Percentiles rank a stretch among this genome's conserved stretches.
Evolutionary conservation across 179 eudicot species (phyloP).

Genomic region (Camellia oleifera): DNA sequence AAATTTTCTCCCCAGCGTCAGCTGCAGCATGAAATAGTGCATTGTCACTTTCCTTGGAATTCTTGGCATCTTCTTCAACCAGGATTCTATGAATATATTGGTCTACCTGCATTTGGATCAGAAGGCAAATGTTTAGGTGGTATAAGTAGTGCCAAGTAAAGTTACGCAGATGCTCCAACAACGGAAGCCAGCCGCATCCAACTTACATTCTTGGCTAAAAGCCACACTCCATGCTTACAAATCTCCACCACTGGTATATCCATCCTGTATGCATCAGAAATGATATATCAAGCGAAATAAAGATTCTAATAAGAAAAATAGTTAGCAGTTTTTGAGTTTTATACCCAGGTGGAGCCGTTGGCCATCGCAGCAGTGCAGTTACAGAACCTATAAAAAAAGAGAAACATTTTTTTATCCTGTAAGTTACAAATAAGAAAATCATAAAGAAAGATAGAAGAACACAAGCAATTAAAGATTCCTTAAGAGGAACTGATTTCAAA

Average conservation of each 20-base stretch:
- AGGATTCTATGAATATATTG: constrained; percentile 87
- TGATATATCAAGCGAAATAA: constrained; percentile 20
- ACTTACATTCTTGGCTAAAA: constrained; percentile 86
- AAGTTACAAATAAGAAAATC: background rate
- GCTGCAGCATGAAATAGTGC: constrained; percentile 60
- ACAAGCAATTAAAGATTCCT: background rate
- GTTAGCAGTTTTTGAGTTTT: constrained; percentile 3
- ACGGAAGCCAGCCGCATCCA: background rate
- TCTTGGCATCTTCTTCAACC: constrained; percentile 79
- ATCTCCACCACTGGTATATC: constrained; percentile 96
- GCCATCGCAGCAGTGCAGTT: constrained; percentile 86
- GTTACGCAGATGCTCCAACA: background rate
- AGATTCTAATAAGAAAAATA: background rate
- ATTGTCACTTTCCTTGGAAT: constrained; percentile 33
- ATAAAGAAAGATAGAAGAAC: background rate
- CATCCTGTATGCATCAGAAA: constrained; percentile 47
- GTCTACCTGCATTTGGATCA: constrained; percentile 60
- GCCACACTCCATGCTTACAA: constrained; percentile 78
- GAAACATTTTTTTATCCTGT: background rate
- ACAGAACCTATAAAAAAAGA: constrained; percentile 46
- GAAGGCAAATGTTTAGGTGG: background rate
- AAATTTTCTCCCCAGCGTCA: constrained; percentile 62
- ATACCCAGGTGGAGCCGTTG: constrained; percentile 94
- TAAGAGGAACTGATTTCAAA: constrained; percentile 7
- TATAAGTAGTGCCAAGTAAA: background rate